Evolutionary conservation across 768 basidiomycete genomes (phyloP).

Genomic region (Mycena floridula): DNA sequence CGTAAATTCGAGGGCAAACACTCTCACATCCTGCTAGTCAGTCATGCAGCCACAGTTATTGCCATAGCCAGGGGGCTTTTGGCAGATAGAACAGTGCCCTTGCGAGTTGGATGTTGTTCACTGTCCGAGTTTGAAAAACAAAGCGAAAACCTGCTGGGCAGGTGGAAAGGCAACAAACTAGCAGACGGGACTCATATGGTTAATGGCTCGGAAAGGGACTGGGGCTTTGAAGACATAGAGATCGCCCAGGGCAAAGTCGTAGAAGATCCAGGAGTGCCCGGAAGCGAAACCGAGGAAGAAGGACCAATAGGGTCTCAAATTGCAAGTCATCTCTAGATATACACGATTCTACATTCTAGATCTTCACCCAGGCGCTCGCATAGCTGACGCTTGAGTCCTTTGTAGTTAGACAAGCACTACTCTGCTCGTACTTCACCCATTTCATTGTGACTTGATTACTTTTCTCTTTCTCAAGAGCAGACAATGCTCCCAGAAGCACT

Average conservation of each 20-base stretch:
- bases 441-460: conserved; percentile 37
- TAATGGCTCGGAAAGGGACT: conserved; percentile 57
- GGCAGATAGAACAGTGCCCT: conserved; percentile 41
- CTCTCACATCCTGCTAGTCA: conserved; percentile 53
- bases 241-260: conserved; percentile 61
- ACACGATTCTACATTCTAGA: conserved; percentile 40
- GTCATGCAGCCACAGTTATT: conserved; percentile 73
- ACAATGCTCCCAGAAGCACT: conserved; percentile 76
- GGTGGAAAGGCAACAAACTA: conserved; percentile 41
- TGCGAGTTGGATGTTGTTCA: conserved; percentile 74
- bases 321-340: conserved; percentile 34
- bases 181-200: conserved; percentile 55
- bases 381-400: conserved; percentile 93
- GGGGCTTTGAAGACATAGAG: conserved; percentile 76
- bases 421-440: conserved; percentile 95
- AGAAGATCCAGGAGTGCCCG: conserved; percentile 64
- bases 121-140: conserved; percentile 48
- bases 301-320: conserved; percentile 50
- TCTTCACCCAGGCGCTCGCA: conserved; percentile 79
- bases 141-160: conserved; percentile 24
- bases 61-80: conserved; percentile 55
- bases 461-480: conserved; percentile 42
- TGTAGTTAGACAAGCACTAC: conserved; percentile 61
- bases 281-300: conserved; percentile 54
- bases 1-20: conserved; percentile 32